phyloP scores from a whole-genome alignment of 208 protist species.

The Borovskyia barvae region DNA sequence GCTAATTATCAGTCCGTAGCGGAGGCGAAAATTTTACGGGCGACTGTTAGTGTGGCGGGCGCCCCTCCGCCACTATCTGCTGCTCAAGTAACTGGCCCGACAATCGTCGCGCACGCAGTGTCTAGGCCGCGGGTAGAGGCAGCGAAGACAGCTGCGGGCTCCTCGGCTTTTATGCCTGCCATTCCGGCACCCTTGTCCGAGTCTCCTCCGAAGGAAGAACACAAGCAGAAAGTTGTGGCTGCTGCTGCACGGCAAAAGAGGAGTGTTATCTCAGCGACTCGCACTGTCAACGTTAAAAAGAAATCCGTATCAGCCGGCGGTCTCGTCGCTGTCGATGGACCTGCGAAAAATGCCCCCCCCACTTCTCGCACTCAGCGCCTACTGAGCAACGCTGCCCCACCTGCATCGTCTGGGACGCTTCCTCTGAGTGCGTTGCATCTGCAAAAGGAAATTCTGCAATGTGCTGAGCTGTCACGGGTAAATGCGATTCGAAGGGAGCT shows the following conservation, averaged over 20 bases:
- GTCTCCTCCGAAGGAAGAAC: not conserved
- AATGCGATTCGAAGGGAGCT: slow-evolving; percentile 37
- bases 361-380: too few relatives aligned
- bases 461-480: slow-evolving; percentile 37
- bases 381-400: too few relatives aligned
- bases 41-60: not conserved
- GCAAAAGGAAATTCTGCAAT: slow-evolving; percentile 19
- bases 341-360: not conserved
- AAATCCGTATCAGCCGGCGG: not conserved
- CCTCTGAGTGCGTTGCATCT: too few relatives aligned
- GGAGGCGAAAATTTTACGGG: not conserved
- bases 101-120: too few relatives aligned
- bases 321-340: not conserved
- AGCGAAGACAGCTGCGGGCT: too few relatives aligned
- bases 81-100: too few relatives aligned
- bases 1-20: slow-evolving; percentile 18
- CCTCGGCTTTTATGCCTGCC: too few relatives aligned
- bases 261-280: too few relatives aligned
- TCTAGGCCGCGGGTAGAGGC: too few relatives aligned
- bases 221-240: not conserved
- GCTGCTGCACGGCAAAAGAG: not conserved
- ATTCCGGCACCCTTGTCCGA: too few relatives aligned
- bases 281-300: too few relatives aligned
- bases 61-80: slow-evolving; percentile 1
- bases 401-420: too few relatives aligned